phyloP scores from a whole-genome alignment of 371 early-diverging fungal genomes.

The Haplosporangium sp. region DNA sequence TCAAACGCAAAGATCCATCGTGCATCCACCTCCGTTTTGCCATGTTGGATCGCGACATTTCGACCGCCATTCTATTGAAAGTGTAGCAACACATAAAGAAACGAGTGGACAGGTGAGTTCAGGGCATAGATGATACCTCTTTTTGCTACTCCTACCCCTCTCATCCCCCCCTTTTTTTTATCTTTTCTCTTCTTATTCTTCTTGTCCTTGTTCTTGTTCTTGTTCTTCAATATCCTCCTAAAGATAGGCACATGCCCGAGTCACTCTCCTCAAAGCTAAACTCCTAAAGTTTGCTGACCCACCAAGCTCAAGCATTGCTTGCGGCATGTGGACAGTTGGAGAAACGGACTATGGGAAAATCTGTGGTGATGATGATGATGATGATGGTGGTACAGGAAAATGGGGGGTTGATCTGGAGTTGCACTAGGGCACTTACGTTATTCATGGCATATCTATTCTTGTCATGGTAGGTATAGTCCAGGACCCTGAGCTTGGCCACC shows the following conservation, averaged over 20 bases:
- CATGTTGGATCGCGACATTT: slow-evolving; percentile 71
- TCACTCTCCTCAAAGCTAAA: not conserved
- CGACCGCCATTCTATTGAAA: slow-evolving; percentile 72
- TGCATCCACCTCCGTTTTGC: slow-evolving; percentile 62
- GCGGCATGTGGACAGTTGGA: not conserved
- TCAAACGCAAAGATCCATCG: slow-evolving; percentile 80
- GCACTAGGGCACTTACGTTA: slow-evolving; percentile 62
- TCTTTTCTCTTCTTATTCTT: not conserved
- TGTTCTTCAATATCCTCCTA: slow-evolving; percentile 1
- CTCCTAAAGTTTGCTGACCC: slow-evolving; percentile 6
- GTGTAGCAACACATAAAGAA: not conserved
- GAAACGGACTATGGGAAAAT: no score
- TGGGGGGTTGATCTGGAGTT: not conserved
- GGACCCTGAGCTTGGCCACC: slow-evolving; percentile 68
- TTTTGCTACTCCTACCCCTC: not conserved
- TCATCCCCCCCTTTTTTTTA: not conserved
- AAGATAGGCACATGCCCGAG: not conserved
- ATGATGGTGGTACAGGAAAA: not conserved
- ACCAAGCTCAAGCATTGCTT: not conserved
- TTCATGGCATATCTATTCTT: slow-evolving; percentile 83
- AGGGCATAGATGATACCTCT: not conserved
- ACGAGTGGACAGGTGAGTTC: not conserved
- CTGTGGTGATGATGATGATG: no score
- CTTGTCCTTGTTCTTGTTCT: not conserved
- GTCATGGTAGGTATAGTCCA: slow-evolving; percentile 76